Conservation (phyloP, 768 basidiomycete genomes). For the Rhizopogon vinicolor region DNA sequence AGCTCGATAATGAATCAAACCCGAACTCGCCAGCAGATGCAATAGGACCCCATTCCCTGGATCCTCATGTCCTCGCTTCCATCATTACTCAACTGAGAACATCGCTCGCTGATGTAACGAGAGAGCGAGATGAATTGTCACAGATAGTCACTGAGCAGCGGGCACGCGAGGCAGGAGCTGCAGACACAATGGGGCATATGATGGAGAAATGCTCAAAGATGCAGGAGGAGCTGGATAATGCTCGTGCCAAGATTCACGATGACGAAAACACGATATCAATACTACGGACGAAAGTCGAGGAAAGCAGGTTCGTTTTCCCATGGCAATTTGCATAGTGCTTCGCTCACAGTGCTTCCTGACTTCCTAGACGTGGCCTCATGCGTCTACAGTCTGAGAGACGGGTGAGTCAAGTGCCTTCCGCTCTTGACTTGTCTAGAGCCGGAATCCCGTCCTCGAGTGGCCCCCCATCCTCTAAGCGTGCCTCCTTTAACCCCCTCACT, state of each 20-base stretch:
- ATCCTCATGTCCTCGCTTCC: slow-evolving; percentile 71
- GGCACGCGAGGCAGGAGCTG: slow-evolving; percentile 52
- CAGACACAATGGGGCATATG: slow-evolving; percentile 60
- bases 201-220: slow-evolving; percentile 58
- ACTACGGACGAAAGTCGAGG: slow-evolving; percentile 80
- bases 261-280: slow-evolving; percentile 75
- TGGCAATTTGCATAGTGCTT: neutral
- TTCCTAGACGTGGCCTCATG: slow-evolving; percentile 75
- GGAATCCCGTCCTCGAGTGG: slow-evolving; percentile 32
- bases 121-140: slow-evolving; percentile 68
- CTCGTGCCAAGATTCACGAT: slow-evolving; percentile 52
- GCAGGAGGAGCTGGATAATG: slow-evolving; percentile 52
- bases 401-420: slow-evolving; percentile 45
- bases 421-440: slow-evolving; percentile 55
- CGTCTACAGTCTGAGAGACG: slow-evolving; percentile 78
- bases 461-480: slow-evolving; percentile 59
- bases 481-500: slow-evolving; percentile 71
- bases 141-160: slow-evolving; percentile 45
- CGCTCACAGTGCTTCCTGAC: slow-evolving; percentile 6
- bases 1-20: slow-evolving; percentile 61
- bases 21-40: slow-evolving; percentile 41
- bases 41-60: slow-evolving; percentile 46
- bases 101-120: slow-evolving; percentile 57
- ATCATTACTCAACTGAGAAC: slow-evolving; percentile 70
- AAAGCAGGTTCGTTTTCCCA: slow-evolving; percentile 59